Percentiles rank a stretch among this genome's conserved stretches.
phyloP scores from a whole-genome alignment of 352 stramenopile genomes.

The Phytophthora fragariaefolia region DNA sequence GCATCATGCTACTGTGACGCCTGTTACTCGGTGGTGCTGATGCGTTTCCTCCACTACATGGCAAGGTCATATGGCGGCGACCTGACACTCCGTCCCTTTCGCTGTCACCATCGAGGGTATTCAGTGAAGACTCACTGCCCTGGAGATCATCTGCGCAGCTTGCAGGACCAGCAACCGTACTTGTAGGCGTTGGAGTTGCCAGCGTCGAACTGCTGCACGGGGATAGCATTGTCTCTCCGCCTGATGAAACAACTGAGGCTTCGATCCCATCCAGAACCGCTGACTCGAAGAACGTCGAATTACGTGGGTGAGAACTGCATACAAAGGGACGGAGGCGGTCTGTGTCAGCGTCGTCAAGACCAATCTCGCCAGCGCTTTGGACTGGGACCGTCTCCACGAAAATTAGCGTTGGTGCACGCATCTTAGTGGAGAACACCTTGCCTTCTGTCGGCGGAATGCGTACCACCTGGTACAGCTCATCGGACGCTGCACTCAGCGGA shows the following conservation, averaged over 20 bases:
- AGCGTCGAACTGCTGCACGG: conserved; percentile 40
- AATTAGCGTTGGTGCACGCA: conserved; percentile 79
- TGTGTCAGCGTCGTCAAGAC: conserved; percentile 35
- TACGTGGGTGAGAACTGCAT: conserved; percentile 54
- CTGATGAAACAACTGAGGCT: conserved; percentile 38
- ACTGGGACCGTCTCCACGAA: conserved; percentile 79
- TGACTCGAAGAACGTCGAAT: conserved; percentile 73
- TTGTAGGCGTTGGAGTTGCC: conserved; percentile 28
- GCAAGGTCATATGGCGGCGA: conserved; percentile 27
- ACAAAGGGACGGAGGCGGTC: conserved; percentile 62
- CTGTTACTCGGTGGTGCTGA: conserved; percentile 16
- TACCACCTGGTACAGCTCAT: conserved; percentile 77
- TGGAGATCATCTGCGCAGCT: conserved; percentile 28
- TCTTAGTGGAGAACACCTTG: conserved; percentile 89
- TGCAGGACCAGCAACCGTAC: conserved; percentile 4
- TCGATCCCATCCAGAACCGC: conserved; percentile 42
- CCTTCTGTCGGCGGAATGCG: conserved; percentile 76
- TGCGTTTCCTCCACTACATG: conserved; percentile 21
- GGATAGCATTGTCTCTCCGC: conserved; percentile 27
- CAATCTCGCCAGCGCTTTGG: conserved; percentile 42
- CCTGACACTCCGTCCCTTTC: conserved; percentile 16
- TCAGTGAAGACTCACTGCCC: background rate
- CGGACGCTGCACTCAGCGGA: conserved; percentile 71
- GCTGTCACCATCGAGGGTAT: background rate
- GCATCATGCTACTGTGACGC: conserved; percentile 27